Conservation (phyloP, 106 monocot genomes). For the Dendrobium huoshanense region DNA sequence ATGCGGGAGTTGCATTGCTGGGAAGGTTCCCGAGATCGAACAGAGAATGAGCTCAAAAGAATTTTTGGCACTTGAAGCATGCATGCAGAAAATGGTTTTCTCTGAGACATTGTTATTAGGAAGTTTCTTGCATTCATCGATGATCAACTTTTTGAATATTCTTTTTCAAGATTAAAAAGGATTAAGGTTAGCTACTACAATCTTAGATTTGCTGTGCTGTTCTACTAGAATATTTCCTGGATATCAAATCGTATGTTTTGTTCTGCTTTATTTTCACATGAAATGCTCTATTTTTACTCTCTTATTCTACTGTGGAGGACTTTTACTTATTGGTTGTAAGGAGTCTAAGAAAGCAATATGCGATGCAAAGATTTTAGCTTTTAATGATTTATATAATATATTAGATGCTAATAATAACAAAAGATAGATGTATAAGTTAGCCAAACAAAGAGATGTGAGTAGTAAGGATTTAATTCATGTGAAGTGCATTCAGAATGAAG, state of each 20-base stretch:
- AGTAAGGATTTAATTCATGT: no score
- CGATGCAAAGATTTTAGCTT: no score
- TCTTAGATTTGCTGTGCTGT: neutral
- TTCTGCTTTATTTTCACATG: neutral
- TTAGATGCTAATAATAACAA: no score
- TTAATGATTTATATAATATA: no score
- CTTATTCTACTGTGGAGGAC: no score
- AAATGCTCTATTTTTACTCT: neutral
- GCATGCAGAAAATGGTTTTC: constrained; percentile 68
- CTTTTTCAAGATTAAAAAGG: constrained; percentile 3
- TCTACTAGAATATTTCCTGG: constrained; percentile 7
- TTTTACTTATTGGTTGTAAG: neutral
- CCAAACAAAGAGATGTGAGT: no score
- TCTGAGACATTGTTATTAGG: neutral
- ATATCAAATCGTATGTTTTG: neutral
- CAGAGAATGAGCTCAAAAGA: constrained; percentile 88
- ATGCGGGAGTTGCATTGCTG: constrained; percentile 78
- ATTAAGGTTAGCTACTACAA: neutral
- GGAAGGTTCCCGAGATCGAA: constrained; percentile 85
- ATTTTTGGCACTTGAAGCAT: constrained; percentile 66
- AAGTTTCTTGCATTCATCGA: neutral
- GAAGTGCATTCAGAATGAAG: no score
- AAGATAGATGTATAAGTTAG: no score
- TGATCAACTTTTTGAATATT: neutral
- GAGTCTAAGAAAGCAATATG: no score